Evolutionary conservation across 2,329 filamentous ascomycete genomes (phyloP).

Genomic region (Alternaria angustiovoidea): DNA sequence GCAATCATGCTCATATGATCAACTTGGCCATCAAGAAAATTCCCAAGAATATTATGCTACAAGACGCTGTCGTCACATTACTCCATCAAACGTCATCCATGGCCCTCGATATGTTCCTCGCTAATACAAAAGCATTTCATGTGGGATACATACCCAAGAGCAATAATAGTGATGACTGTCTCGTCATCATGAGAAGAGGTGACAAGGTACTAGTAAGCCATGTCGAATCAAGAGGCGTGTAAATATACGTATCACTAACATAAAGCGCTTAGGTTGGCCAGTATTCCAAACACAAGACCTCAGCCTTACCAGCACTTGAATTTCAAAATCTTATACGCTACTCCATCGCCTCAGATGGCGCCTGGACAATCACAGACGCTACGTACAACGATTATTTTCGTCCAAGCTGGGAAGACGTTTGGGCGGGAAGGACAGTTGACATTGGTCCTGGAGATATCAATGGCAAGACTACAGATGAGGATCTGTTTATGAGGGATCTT

Average conservation of each 20-base stretch:
- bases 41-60: background rate
- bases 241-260: background rate
- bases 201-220: background rate
- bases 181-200: background rate
- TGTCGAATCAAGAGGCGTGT: background rate
- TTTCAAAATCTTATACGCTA: slow-evolving; percentile 10
- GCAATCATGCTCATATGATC: slow-evolving; percentile 13
- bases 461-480: background rate
- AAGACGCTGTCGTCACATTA: slow-evolving; percentile 1
- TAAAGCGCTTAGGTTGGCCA: background rate
- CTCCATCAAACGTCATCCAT: background rate
- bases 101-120: background rate
- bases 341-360: background rate
- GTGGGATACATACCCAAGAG: background rate
- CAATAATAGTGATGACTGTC: background rate
- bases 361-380: slow-evolving; percentile 5
- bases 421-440: background rate
- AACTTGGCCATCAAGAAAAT: background rate
- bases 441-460: background rate
- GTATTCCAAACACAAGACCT: too few species aligned
- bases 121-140: background rate
- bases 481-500: background rate
- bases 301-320: background rate
- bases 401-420: slow-evolving; percentile 1
- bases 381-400: slow-evolving; percentile 6